These are phyloP conservation scores for Fusarium praegraminearum DNA, from an alignment of 2,329 filamentous ascomycete species.

Conservation along the genomic window DNA sequence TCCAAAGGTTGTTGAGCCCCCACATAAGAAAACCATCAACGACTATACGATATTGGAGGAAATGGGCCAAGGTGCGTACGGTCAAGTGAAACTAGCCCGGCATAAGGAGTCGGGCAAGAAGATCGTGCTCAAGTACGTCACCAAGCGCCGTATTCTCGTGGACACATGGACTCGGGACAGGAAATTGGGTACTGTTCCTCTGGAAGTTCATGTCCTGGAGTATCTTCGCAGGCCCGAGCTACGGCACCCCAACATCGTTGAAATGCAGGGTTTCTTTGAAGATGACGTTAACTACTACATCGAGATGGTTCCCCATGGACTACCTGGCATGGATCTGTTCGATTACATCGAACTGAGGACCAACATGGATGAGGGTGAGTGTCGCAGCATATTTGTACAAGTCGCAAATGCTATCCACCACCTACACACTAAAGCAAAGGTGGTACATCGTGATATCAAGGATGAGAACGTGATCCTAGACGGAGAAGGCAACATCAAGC, in stretches of 20 bases:
- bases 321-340: conserved; percentile 98
- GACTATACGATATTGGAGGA: conserved; percentile 96
- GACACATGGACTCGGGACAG: conserved; percentile 98
- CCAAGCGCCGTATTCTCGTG: conserved; percentile 94
- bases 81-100: conserved; percentile 93
- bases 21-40: conserved; percentile 82
- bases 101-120: conserved; percentile 85
- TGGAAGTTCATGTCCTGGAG: conserved; percentile 97
- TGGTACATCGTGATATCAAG: conserved; percentile 98
- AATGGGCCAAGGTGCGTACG: conserved; percentile 98
- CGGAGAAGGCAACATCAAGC: conserved; percentile 93
- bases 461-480: conserved; percentile 98
- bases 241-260: conserved; percentile 76
- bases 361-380: conserved; percentile 96
- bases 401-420: conserved; percentile 91
- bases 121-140: conserved; percentile 97
- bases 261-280: conserved; percentile 80
- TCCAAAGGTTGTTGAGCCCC: conserved; percentile 53
- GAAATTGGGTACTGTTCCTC: conserved; percentile 89
- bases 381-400: conserved; percentile 93
- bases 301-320: conserved; percentile 94
- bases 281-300: conserved; percentile 97
- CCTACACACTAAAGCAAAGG: conserved; percentile 87
- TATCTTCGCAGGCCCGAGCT: conserved; percentile 83
- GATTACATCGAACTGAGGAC: conserved; percentile 97